These are phyloP conservation scores for Coemansia asiatica DNA, from an alignment of 192 early-diverging fungal species.

Conservation along the genomic window DNA sequence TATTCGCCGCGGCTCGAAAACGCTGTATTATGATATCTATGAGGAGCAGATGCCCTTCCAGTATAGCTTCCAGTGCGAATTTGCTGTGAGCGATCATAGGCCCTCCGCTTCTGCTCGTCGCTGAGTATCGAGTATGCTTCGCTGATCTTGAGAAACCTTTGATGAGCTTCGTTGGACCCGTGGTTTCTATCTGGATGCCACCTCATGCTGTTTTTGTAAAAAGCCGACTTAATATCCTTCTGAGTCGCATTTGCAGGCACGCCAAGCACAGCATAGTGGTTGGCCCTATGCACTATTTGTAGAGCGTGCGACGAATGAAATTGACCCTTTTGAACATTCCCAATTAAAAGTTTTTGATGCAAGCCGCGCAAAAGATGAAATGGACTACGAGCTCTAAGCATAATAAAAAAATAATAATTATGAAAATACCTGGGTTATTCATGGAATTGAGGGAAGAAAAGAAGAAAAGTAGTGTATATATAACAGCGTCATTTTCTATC, in stretches of 20 bases:
- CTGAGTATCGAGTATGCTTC: constrained; percentile 83
- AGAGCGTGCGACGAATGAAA: constrained; percentile 18
- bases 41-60: constrained; percentile 4
- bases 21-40: constrained; percentile 31
- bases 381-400: not conserved
- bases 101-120: constrained; percentile 67
- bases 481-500: too few species aligned
- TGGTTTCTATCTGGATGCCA: constrained; percentile 84
- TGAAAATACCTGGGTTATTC: not conserved
- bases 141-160: constrained; percentile 74
- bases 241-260: constrained; percentile 22
- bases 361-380: not conserved
- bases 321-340: not conserved
- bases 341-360: not conserved
- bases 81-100: constrained; percentile 70
- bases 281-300: constrained; percentile 32
- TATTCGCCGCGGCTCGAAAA: constrained; percentile 52
- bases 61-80: constrained; percentile 11
- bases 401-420: not conserved
- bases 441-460: not conserved
- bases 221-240: constrained; percentile 48
- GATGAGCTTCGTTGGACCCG: constrained; percentile 64
- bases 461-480: not conserved
- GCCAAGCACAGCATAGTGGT: constrained; percentile 41
- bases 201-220: constrained; percentile 59